Percentiles rank a stretch among this genome's conserved stretches.
These are phyloP conservation scores for Neolentinus lepideus DNA, from an alignment of 1,284 basidiomycete genomes.

Conservation along the genomic window DNA sequence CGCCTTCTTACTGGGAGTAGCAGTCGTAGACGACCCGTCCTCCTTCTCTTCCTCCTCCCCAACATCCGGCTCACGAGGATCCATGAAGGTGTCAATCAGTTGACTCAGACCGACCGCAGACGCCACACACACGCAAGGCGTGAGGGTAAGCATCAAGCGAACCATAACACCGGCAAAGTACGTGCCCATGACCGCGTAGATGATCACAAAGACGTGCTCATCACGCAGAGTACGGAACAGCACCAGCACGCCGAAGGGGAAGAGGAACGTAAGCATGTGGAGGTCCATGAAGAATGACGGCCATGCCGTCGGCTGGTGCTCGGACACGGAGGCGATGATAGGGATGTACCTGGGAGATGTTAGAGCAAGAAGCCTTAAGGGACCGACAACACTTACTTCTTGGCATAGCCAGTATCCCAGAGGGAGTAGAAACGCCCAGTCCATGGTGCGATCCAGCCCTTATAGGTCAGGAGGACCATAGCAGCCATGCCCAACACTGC, in stretches of 20 bases:
- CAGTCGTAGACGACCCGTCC: slow-evolving; percentile 21
- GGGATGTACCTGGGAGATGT: slow-evolving; percentile 71
- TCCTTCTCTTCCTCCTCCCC: slow-evolving; percentile 25
- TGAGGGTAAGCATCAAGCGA: slow-evolving; percentile 89
- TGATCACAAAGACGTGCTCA: slow-evolving; percentile 98
- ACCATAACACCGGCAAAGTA: slow-evolving; percentile 99
- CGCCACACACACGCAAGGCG: slow-evolving; percentile 87
- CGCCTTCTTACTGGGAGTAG: slow-evolving; percentile 44
- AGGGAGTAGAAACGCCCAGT: slow-evolving; percentile 99
- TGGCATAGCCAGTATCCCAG: slow-evolving; percentile 99
- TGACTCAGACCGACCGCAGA: slow-evolving; percentile 89
- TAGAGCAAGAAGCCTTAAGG: slow-evolving; percentile 4
- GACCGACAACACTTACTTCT: slow-evolving; percentile 55
- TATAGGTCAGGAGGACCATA: slow-evolving; percentile 81
- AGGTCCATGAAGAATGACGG: slow-evolving; percentile 99
- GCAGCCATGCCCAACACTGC: slow-evolving; percentile 71
- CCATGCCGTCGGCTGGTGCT: slow-evolving; percentile 99
- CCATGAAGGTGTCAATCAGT: slow-evolving; percentile 87
- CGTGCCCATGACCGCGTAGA: slow-evolving; percentile 92
- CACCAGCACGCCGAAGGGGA: slow-evolving; percentile 93
- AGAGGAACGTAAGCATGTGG: slow-evolving; percentile 95
- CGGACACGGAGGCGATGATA: slow-evolving; percentile 99
- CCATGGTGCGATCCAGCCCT: slow-evolving; percentile 97
- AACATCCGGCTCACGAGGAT: slow-evolving; percentile 52
- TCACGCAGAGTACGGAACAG: slow-evolving; percentile 94